phyloP scores from a whole-genome alignment of 2,329 filamentous ascomycete species.

The Trichoderma semiorbis region DNA sequence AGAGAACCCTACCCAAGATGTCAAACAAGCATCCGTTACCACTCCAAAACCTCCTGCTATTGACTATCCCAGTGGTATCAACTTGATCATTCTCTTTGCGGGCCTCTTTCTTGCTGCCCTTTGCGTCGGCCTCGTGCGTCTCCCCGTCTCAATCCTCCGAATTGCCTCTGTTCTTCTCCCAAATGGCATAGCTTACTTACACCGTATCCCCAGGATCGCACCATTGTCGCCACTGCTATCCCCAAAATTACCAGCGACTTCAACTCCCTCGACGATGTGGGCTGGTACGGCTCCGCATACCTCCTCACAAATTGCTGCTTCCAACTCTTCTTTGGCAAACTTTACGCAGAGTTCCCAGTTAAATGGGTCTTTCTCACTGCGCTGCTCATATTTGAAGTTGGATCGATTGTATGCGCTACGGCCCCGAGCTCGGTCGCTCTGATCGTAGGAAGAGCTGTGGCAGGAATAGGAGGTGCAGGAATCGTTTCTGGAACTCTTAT shows the following conservation, averaged over 20 bases:
- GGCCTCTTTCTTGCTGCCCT: conserved; percentile 5
- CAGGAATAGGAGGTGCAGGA: background rate
- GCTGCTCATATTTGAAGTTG: background rate
- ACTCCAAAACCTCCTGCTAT: background rate
- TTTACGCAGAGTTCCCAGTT: background rate
- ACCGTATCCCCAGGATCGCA: background rate
- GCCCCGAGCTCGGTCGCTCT: background rate
- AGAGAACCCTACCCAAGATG: background rate
- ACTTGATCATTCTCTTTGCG: background rate
- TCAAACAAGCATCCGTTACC: background rate
- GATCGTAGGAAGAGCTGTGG: background rate
- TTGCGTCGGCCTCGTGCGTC: background rate
- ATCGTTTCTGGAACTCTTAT: background rate
- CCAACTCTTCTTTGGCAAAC: background rate
- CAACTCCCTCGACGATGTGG: background rate
- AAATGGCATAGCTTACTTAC: background rate
- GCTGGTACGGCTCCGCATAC: background rate
- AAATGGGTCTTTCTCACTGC: background rate
- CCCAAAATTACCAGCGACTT: conserved; percentile 31
- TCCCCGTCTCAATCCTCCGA: too few species aligned
- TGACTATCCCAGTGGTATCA: background rate
- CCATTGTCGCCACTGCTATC: conserved; percentile 25
- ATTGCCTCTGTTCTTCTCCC: background rate
- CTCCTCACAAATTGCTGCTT: background rate
- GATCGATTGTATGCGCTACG: background rate